A percentile compares a stretch with the other conserved stretches of the same genome.
Conservation (phyloP, 225 moss, liverwort and hornwort genomes). For the Thuidium tamariscinum region DNA sequence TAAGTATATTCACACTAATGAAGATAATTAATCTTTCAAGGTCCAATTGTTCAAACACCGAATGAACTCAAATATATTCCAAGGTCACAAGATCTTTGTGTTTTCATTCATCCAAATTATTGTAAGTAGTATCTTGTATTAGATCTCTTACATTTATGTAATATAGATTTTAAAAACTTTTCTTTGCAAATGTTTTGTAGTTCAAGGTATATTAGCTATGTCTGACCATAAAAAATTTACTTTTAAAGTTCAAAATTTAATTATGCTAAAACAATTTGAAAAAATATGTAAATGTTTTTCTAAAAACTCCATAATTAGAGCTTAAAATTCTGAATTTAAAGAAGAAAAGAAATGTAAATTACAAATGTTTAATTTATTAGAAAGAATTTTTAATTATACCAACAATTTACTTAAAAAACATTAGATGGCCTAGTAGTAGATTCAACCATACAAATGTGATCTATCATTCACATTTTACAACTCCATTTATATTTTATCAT, state of each 20-base stretch:
- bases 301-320: accelerated
- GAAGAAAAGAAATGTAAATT: accelerated
- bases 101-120: background rate
- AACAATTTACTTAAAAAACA: background rate
- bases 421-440: background rate
- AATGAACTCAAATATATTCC: background rate
- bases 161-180: background rate
- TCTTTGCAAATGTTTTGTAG: background rate
- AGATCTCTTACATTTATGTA: background rate
- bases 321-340: too few species aligned
- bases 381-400: background rate
- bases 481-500: background rate
- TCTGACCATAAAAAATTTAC: background rate
- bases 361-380: background rate
- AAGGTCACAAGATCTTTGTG: background rate
- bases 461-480: background rate
- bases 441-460: background rate
- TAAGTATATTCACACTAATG: too few species aligned
- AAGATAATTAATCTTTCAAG: accelerated
- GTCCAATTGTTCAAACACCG: background rate
- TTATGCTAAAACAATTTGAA: accelerated
- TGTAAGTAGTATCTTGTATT: background rate
- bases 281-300: background rate
- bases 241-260: background rate
- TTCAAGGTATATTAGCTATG: background rate